These are phyloP conservation scores for Rhodotorula kratochvilovae DNA, from an alignment of 768 basidiomycete species.

Conservation along the genomic window DNA sequence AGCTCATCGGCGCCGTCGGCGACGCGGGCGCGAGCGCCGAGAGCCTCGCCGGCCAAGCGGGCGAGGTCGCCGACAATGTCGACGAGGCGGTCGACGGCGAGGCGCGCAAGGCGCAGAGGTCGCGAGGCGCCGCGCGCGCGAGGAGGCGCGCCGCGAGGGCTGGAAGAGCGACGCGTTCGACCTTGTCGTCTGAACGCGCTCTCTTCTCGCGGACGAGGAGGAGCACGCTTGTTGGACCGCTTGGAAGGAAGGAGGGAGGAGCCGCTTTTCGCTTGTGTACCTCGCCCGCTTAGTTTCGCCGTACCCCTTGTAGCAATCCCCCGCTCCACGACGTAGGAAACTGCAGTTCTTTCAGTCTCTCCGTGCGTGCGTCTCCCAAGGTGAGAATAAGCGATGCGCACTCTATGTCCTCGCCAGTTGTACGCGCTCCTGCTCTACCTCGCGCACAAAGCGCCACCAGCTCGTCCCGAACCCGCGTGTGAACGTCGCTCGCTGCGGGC, in stretches of 20 bases:
- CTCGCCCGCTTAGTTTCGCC: no score
- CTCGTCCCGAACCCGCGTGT: slow-evolving; percentile 21
- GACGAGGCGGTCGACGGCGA: slow-evolving; percentile 45
- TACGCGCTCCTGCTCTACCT: background rate
- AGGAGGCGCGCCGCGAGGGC: slow-evolving; percentile 16
- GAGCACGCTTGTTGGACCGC: no score
- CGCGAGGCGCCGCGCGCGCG: slow-evolving; percentile 8
- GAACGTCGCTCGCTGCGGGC: slow-evolving; percentile 6
- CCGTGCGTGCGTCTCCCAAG: no score
- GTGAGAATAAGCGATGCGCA: no score
- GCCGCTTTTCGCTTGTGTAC: no score
- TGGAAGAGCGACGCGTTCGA: slow-evolving; percentile 32
- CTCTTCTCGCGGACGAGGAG: background rate
- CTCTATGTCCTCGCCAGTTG: no score
- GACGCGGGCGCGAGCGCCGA: slow-evolving; percentile 45
- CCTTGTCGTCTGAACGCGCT: slow-evolving; percentile 1
- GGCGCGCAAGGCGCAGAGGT: slow-evolving; percentile 40
- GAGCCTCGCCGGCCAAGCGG: slow-evolving; percentile 41
- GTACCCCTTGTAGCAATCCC: no score
- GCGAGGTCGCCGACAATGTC: slow-evolving; percentile 34
- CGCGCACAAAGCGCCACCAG: slow-evolving; percentile 21
- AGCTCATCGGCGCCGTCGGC: slow-evolving; percentile 42
- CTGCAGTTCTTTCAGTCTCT: no score
- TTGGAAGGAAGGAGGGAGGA: no score
- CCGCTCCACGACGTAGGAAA: no score